Evolutionary conservation across 345 rosid genomes (phyloP), one percentile per base, ranked within the genome.

Genomic region (Aurinia saxatilis): DNA sequence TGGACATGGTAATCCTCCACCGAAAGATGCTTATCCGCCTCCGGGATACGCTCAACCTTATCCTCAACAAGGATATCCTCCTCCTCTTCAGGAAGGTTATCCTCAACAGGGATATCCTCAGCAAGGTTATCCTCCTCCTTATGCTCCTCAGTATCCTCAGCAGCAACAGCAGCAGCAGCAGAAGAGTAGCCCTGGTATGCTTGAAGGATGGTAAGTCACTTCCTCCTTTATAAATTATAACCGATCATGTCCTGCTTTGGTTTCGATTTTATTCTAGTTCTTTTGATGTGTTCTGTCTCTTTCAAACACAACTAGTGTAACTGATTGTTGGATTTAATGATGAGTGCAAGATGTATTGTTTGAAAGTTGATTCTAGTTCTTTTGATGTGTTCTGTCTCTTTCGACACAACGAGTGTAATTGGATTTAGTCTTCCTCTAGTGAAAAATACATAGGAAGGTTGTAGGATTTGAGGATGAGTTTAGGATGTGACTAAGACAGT

Each of bases 201-300:
- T 90, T 23, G 95, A 87, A 81, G 95, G 90, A 66, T 87, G 95
- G 97, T 90, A 74, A 34, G 81, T 38, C 6, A 1, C 16, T 45
- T 42, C 0, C 10, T 23, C 48, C 6, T n/a, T n/a, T n/a, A n/a
- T n/a, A n/a, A n/a, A n/a, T n/a, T n/a, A n/a, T n/a, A n/a, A n/a
- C n/a, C n/a, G n/a, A n/a, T n/a, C n/a, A n/a, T n/a, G n/a, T 18
- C 19, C 1, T 6, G 21, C 1, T 57, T 57, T 12, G 50, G 10
- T 62, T 62, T 50, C 5, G 10, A 27, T 25, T 62, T 14, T 5
- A n/a, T n/a, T n/a, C n/a, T n/a, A 6, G 5, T 27, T 27, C 4
- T 27, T 27, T 27, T 27, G 30, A 27, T 27, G 30, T 27, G 30
- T 27, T 6, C 30, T 27, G 30, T 3, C 30, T 27, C 6, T 2